A percentile compares a stretch with the other conserved stretches of the same genome.
Evolutionary conservation across 441 rosid species (phyloP).

Genomic region (Mallotus repandus): DNA sequence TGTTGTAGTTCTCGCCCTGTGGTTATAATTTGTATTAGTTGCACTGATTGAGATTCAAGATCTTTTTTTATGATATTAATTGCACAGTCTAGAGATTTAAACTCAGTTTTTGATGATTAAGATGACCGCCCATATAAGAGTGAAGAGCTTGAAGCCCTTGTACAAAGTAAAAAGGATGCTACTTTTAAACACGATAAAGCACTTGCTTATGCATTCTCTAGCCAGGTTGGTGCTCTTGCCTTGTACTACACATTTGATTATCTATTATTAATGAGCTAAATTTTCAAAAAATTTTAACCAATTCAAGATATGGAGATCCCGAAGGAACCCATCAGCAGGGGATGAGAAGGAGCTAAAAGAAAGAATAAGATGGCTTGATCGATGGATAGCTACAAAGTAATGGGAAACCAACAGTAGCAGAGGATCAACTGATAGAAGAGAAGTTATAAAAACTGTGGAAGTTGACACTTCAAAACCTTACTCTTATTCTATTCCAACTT

Average conservation of each 20-base stretch:
- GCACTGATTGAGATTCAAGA: too few species aligned
- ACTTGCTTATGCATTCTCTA: constrained; percentile 66
- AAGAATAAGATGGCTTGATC: constrained; percentile 55
- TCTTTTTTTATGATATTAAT: too few species aligned
- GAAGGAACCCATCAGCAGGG: constrained; percentile 41
- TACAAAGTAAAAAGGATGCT: constrained; percentile 57
- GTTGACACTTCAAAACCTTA: constrained; percentile 69
- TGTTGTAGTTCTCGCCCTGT: too few species aligned
- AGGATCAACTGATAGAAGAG: constrained; percentile 54
- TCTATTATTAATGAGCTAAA: neutral
- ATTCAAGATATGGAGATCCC: constrained; percentile 47
- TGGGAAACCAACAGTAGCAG: too few species aligned
- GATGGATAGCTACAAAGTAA: constrained; percentile 42
- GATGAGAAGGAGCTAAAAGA: constrained; percentile 44
- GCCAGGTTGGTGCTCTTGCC: constrained; percentile 38
- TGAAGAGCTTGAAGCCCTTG: constrained; percentile 39
- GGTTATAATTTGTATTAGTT: too few species aligned
- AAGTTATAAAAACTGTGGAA: constrained; percentile 68
- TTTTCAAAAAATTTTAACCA: neutral
- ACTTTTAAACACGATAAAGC: constrained; percentile 63
- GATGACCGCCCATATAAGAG: constrained; percentile 35
- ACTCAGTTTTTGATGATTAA: constrained; percentile 59
- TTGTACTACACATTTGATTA: too few species aligned
- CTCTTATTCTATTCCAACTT: constrained; percentile 26
- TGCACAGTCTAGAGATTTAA: constrained; percentile 64